A percentile compares a stretch with the other conserved stretches of the same genome.
phyloP scores from a whole-genome alignment of 768 basidiomycete species.

The Tubosaeta sp. region DNA sequence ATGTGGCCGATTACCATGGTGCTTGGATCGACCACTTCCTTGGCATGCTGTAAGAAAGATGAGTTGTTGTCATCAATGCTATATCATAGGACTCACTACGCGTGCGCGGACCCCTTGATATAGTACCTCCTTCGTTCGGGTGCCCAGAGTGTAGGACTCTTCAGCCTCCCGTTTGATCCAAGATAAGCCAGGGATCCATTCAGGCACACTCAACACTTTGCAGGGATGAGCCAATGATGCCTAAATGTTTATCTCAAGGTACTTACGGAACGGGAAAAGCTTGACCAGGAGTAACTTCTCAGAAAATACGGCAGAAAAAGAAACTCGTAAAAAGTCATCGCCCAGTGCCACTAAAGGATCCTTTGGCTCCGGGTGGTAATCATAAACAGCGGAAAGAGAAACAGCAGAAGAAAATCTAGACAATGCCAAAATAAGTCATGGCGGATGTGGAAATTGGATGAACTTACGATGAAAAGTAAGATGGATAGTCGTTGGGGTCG shows the following conservation, averaged over 20 bases:
- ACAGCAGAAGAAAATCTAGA: neutral
- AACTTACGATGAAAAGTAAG: neutral
- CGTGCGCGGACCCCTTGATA: neutral
- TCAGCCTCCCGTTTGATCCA: neutral
- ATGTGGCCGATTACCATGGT: neutral
- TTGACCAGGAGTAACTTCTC: conserved; percentile 2
- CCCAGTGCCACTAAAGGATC: neutral
- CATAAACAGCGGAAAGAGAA: neutral
- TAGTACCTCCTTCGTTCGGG: neutral
- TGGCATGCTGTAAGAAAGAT: neutral
- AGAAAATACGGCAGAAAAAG: neutral
- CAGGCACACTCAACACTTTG: neutral
- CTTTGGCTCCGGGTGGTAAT: neutral
- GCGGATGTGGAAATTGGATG: too few relatives aligned
- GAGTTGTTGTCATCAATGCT: neutral
- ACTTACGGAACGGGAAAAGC: conserved; percentile 8
- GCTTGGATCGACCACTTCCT: neutral
- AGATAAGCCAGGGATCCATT: neutral
- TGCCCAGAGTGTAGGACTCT: neutral
- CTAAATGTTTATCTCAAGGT: neutral
- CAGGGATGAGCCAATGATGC: neutral
- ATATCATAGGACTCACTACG: neutral
- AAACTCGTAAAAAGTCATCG: neutral
- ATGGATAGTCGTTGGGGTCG: neutral
- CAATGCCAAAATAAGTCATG: neutral